These are phyloP conservation scores for Phaeosphaeriaceae sp. DNA, from an alignment of 2,329 filamentous ascomycete species.

Conservation along the genomic window DNA sequence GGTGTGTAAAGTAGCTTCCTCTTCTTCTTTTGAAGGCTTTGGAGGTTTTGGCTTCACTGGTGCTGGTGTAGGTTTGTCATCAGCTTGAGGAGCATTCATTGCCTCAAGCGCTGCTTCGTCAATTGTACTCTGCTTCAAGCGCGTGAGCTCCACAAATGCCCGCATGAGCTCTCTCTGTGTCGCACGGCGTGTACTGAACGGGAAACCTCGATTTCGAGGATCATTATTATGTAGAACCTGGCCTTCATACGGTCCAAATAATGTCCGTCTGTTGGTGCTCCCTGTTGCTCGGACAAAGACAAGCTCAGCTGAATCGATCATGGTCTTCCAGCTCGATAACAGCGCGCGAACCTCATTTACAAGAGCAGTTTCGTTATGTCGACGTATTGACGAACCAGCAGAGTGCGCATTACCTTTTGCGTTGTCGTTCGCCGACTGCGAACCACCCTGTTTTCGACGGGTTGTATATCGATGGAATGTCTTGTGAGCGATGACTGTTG, in stretches of 20 bases:
- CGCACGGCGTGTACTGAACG: constrained; percentile 88
- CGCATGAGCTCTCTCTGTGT: constrained; percentile 96
- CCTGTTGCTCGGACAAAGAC: constrained; percentile 91
- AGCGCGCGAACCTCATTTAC: constrained; percentile 85
- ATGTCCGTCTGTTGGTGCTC: constrained; percentile 79
- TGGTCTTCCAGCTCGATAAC: constrained; percentile 80
- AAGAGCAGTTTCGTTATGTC: constrained; percentile 92
- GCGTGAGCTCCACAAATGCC: constrained; percentile 89
- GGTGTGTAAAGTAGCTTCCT: constrained; percentile 81
- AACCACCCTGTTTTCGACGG: constrained; percentile 91
- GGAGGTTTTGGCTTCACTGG: constrained; percentile 57
- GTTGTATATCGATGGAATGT: constrained; percentile 98
- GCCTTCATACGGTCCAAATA: constrained; percentile 90
- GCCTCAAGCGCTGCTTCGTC: constrained; percentile 67
- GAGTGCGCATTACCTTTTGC: constrained; percentile 95
- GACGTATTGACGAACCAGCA: constrained; percentile 84
- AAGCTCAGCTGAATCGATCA: constrained; percentile 84
- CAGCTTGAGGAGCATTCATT: constrained; percentile 53
- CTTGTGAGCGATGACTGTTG: constrained; percentile 90
- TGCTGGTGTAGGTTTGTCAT: constrained; percentile 47
- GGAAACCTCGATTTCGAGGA: constrained; percentile 80
- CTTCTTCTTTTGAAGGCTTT: constrained; percentile 81
- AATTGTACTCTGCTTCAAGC: constrained; percentile 83
- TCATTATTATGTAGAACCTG: constrained; percentile 84
- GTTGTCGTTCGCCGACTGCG: constrained; percentile 91